Base-by-base conservation (phyloP, 495 filamentous ascomycete genomes). In the Trichoderma erinaceum region DNA sequence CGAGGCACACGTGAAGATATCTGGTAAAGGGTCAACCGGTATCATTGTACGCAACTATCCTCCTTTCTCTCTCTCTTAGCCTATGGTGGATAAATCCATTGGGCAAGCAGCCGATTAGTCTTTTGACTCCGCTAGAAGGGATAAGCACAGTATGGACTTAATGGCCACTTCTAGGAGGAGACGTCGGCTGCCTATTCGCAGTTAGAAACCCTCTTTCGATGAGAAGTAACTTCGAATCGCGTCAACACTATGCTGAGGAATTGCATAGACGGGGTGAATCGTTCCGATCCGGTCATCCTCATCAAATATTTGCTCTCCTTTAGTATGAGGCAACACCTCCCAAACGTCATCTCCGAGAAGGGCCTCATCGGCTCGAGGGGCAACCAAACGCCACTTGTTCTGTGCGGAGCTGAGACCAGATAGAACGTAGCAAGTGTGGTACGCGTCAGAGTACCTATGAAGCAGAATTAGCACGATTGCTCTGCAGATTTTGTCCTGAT, bases 371-470 rank as follows among this genome's bases (percentile, higher is more conserved):
- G 68, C 70, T 71, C 79, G 80, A 29, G 78, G 71, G 58, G 81
- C 73, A 63, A 79, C 78, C 73, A 90, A 90, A 69, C 83, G 85
- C 77, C 90, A 93, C 71, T 85, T 76, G 74, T 97, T 82, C 75
- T 97, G 92, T 7, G 88, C 87, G 43, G 86, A 87, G 73, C 91
- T 93, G 44, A 98, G 83, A 11, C 96, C 95, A 25, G 90, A 87
- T 41, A 99, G 85, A 61, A 92, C 88, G 78, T 99, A 99, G 79
- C 88, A 92, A 38, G 91, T 88, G 79, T 99, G 95, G 76, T 99
- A 99, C 66, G 88, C 87, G 77, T 99, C 95, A 1, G 92, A 83
- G 58, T 81, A 79, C 73, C 92, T 94, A 69, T 65, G 66, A 38
- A 44, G 23, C 10, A 32, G n/a, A 12, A 50, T 44, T 44, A 46